Conservation (phyloP, 116 monocot species). For the Iris pallida region DNA sequence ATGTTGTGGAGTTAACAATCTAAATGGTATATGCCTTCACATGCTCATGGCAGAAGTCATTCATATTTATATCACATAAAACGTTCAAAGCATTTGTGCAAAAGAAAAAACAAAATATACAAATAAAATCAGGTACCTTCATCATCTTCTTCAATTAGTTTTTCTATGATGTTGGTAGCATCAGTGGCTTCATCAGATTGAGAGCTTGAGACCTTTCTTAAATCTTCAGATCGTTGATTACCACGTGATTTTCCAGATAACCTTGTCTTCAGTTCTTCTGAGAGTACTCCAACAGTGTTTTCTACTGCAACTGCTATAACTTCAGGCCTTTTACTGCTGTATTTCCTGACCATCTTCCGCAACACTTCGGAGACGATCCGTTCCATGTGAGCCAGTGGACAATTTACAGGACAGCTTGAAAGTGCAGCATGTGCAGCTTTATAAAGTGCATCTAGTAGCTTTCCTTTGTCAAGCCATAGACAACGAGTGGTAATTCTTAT, state of each 20-base stretch:
- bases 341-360: slow-evolving; percentile 80
- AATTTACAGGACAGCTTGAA: slow-evolving; percentile 81
- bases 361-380: slow-evolving; percentile 72
- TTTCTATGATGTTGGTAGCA: slow-evolving; percentile 13
- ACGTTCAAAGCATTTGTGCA: too few species aligned
- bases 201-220: slow-evolving; percentile 14
- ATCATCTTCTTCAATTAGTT: slow-evolving; percentile 6
- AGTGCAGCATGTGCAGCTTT: slow-evolving; percentile 92
- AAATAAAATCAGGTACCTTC: slow-evolving; percentile 35
- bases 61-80: too few species aligned
- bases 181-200: slow-evolving; percentile 17
- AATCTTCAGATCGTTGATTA: slow-evolving; percentile 18
- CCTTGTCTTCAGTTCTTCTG: slow-evolving; percentile 40
- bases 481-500: slow-evolving; percentile 82
- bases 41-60: too few species aligned
- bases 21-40: too few species aligned
- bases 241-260: slow-evolving; percentile 44
- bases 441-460: slow-evolving; percentile 83
- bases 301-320: slow-evolving; percentile 72
- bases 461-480: slow-evolving; percentile 96
- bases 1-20: too few species aligned
- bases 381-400: slow-evolving; percentile 88
- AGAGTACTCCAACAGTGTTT: slow-evolving; percentile 45
- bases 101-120: background rate
- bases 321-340: slow-evolving; percentile 76